Conservation (phyloP, 140 eudicot genomes). For the Oenanthe javanica region DNA sequence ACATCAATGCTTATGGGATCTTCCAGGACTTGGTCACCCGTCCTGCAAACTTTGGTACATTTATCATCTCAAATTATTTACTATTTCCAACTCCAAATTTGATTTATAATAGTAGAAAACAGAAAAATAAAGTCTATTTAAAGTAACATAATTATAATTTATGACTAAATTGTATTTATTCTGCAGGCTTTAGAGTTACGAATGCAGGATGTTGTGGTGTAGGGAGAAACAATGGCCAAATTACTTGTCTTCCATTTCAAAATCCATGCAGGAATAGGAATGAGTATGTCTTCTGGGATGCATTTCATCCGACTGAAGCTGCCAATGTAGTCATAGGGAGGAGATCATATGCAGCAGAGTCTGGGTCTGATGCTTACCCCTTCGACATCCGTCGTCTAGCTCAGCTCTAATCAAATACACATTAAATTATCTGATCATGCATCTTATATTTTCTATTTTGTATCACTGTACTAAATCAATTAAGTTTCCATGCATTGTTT, state of each 20-base stretch:
- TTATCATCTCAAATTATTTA: background rate
- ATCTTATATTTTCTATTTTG: background rate
- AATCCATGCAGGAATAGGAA: slow-evolving; percentile 31
- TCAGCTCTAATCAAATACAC: slow-evolving; percentile 13
- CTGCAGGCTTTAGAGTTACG: slow-evolving; percentile 23
- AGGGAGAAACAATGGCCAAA: slow-evolving; percentile 32
- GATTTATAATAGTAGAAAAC: background rate
- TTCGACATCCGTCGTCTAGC: slow-evolving; percentile 20
- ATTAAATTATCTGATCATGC: background rate
- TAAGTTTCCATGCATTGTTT: background rate
- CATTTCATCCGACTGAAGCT: slow-evolving; percentile 38
- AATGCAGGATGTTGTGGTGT: slow-evolving; percentile 39
- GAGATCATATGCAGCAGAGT: slow-evolving; percentile 20
- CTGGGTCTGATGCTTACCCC: slow-evolving; percentile 16
- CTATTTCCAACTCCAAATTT: background rate
- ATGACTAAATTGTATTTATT: background rate
- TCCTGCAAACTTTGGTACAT: slow-evolving; percentile 26
- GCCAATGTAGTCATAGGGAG: slow-evolving; percentile 25
- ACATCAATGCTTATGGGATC: slow-evolving; percentile 22
- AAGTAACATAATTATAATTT: background rate
- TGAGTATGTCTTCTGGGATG: slow-evolving; percentile 33
- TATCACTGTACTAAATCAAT: background rate
- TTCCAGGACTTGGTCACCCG: slow-evolving; percentile 22
- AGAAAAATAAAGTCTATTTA: background rate
- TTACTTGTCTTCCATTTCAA: slow-evolving; percentile 30